Evolutionary conservation across 2,329 filamentous ascomycete genomes (phyloP), one percentile per base, ranked within the genome.

Genomic region (Xylaria sp.): DNA sequence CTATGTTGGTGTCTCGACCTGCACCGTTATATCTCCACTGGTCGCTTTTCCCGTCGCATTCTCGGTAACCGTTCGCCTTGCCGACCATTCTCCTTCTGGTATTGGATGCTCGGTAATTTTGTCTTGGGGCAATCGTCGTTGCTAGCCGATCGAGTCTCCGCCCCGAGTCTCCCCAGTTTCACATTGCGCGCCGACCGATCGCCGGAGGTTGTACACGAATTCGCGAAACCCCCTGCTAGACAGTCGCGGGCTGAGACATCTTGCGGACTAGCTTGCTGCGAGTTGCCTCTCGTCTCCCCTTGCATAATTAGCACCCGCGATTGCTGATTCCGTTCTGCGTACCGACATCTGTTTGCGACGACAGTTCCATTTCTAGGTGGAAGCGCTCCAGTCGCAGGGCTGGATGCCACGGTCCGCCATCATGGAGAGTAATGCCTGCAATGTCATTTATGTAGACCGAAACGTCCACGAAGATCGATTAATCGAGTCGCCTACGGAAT

Each of bases 371-470:
- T 59, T 55, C 67, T 66, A 81, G 84, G 84, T 80, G 81, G 82
- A 84, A 84, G 84, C 83, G 85, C 82, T 85, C 84, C 86, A 82
- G 86, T 87, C 86, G 82, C 78, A 80, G 84, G 86, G 86, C 86
- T 87, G 85, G 86, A 83, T 85, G 85, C 84, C 83, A 81, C 79
- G 81, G 77, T 79, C 82, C 81, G 80, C 81, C 81, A 83, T 79
- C 77, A 89, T 89, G 87, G 86, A 89, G 78, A 82, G 81, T 76
- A 82, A 84, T 75, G 80, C 81, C 67, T 88, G 86, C 77, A 85
- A 88, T 77, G 83, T 89, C 72, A 85, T 89, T 70, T 89, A 89
- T 72, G 86, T 89, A 73, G 85, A 88, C 79, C 85, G 85, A 74
- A 80, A 82, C 68, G 83, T 86, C 69, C 80, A 79, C 72, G 78